phyloP scores from a whole-genome alignment of 2,329 filamentous ascomycete genomes.

The Neopestalotiopsis rosae region DNA sequence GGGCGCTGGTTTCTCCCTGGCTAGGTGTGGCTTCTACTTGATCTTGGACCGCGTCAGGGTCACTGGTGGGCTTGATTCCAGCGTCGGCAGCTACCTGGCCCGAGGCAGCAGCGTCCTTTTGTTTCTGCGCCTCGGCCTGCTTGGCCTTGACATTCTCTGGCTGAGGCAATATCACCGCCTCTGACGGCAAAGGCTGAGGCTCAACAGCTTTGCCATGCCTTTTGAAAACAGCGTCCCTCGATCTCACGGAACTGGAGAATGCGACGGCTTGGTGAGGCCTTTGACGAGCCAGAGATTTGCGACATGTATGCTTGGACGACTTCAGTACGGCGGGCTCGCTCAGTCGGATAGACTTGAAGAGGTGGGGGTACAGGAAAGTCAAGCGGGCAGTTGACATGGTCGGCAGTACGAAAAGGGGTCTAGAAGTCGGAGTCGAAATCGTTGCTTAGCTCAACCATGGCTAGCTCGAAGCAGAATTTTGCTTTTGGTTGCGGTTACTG shows the following conservation, averaged over 20 bases:
- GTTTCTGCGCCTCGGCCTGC: neutral
- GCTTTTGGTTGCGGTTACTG: neutral
- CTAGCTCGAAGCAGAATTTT: neutral
- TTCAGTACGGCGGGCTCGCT: slow-evolving; percentile 49
- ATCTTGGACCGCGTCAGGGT: slow-evolving; percentile 15
- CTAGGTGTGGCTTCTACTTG: slow-evolving; percentile 12
- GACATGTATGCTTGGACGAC: slow-evolving; percentile 45
- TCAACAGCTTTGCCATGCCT: slow-evolving; percentile 68
- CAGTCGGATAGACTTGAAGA: slow-evolving; percentile 61
- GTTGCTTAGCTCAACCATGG: slow-evolving; percentile 5
- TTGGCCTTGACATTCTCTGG: slow-evolving; percentile 21
- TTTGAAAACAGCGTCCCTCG: slow-evolving; percentile 52
- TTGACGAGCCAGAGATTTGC: slow-evolving; percentile 32
- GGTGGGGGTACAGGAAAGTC: slow-evolving; percentile 71
- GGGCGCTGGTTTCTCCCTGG: slow-evolving; percentile 19
- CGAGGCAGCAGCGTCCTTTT: slow-evolving; percentile 5
- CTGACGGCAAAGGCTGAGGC: slow-evolving; percentile 36
- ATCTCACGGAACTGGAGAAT: slow-evolving; percentile 43
- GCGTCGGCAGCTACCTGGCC: neutral
- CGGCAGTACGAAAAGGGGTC: neutral
- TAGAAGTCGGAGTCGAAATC: slow-evolving; percentile 2
- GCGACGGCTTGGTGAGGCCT: slow-evolving; percentile 33
- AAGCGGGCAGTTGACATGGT: slow-evolving; percentile 67
- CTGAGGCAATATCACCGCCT: slow-evolving; percentile 32
- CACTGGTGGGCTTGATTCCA: neutral